These are phyloP conservation scores for Podila epicladia DNA, from an alignment of 192 early-diverging fungal species.

Conservation along the genomic window DNA sequence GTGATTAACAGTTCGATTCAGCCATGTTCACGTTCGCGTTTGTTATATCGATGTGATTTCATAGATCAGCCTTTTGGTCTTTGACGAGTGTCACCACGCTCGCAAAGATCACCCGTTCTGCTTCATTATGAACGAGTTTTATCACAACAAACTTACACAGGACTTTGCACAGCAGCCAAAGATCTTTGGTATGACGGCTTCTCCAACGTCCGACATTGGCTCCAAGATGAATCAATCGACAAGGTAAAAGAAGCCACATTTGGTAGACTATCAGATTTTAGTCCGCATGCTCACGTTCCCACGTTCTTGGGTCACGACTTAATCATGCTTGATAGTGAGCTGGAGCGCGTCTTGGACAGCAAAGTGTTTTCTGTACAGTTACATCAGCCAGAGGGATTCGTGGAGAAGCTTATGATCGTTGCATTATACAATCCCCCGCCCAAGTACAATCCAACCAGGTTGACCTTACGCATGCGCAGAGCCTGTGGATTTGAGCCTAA, in stretches of 20 bases:
- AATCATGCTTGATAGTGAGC: conserved; percentile 32
- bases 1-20: too few species aligned
- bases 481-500: conserved; percentile 44
- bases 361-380: conserved; percentile 66
- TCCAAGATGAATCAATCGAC: conserved; percentile 25
- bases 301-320: neutral
- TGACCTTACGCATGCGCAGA: conserved; percentile 51
- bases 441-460: conserved; percentile 49
- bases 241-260: conserved; percentile 17
- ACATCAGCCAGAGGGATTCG: conserved; percentile 24
- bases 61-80: conserved; percentile 82
- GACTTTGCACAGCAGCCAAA: conserved; percentile 63
- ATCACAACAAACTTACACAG: conserved; percentile 46
- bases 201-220: conserved; percentile 68
- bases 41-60: neutral
- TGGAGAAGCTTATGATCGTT: conserved; percentile 53
- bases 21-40: too few species aligned
- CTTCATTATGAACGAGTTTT: conserved; percentile 87
- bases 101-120: conserved; percentile 76
- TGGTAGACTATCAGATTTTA: neutral
- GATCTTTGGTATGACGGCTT: conserved; percentile 95
- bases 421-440: conserved; percentile 63
- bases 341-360: conserved; percentile 66
- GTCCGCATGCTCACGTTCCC: neutral
- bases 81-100: conserved; percentile 96